These are phyloP conservation scores for Trametes cubensis DNA, from an alignment of 768 basidiomycete species.

Conservation along the genomic window DNA sequence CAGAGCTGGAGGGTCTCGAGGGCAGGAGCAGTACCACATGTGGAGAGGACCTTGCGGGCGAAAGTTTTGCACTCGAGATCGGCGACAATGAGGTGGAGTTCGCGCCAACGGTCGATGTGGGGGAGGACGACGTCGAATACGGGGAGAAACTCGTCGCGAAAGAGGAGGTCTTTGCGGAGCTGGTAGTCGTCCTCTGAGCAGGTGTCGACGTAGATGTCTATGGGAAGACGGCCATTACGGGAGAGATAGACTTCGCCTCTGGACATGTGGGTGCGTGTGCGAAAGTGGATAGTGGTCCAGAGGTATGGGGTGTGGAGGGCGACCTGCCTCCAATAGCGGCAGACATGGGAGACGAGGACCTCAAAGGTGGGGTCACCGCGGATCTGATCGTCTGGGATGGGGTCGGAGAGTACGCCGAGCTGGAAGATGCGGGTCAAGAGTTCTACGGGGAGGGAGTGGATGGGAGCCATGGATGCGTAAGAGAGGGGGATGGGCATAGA, in stretches of 20 bases:
- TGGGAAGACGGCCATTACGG: slow-evolving; percentile 29
- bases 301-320: slow-evolving; percentile 53
- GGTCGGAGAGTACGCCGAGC: slow-evolving; percentile 50
- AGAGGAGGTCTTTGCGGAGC: slow-evolving; percentile 54
- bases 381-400: slow-evolving; percentile 46
- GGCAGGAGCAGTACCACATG: slow-evolving; percentile 55
- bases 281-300: slow-evolving; percentile 58
- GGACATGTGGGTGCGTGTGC: slow-evolving; percentile 50
- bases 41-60: slow-evolving; percentile 52
- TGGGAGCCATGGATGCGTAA: slow-evolving; percentile 26
- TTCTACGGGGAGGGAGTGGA: slow-evolving; percentile 37
- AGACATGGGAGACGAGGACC: slow-evolving; percentile 60
- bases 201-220: slow-evolving; percentile 63
- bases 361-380: slow-evolving; percentile 51
- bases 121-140: slow-evolving; percentile 42
- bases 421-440: slow-evolving; percentile 47
- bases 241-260: slow-evolving; percentile 53
- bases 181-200: slow-evolving; percentile 52
- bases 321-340: slow-evolving; percentile 56
- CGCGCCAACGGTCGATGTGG: slow-evolving; percentile 55
- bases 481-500: slow-evolving; percentile 15
- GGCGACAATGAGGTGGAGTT: slow-evolving; percentile 62
- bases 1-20: slow-evolving; percentile 65
- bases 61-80: slow-evolving; percentile 59
- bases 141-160: slow-evolving; percentile 48